Base-by-base conservation (phyloP, 2,329 filamentous ascomycete species). In the Aspergillus bombycis region DNA sequence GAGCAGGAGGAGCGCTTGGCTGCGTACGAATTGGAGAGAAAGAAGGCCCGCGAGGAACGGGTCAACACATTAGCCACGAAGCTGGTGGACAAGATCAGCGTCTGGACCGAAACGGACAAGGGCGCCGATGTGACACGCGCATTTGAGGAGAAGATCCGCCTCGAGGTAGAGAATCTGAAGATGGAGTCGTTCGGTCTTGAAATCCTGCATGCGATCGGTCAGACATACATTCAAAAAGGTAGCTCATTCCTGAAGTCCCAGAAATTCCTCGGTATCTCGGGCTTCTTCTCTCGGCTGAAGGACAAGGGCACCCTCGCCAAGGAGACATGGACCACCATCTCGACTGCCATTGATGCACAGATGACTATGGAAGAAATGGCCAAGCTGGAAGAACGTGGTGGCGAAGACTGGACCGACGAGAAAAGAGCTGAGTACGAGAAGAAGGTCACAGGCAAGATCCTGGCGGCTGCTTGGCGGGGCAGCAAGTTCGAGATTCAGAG, bases 331-430 rank as follows among this genome's bases (percentile, higher is more conserved):
- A 94, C 92, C 75, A 99, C 95, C 34, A 97, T 99, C 75, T 93
- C 89, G 67, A 96, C 92, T 58, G 95, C 95, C 45, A 96, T 99
- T 68, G 94, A 97, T 75, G 95, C 95, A 30, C 95, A 99, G 82
- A 91, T 97, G 83, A 97, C 94, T 64, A 97, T 99, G 88, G 94
- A 99, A 82, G 94, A 97, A 79, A 98, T 99, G 95, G 94, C 93
- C 60, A 93, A 94, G 78, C 85, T 94, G 80, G 95, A 99, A 82
- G 92, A 97, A 83, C 89, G 90, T 74, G 95, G 94, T 59, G 95
- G 95, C 57, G 95, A 97, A 61, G 93, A 97, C 65, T 99, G 95
- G 95, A 98, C 95, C 0, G 95, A 99, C 67, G 95, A 98, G 88
- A 94, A 91, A 84, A 93, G 94, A 81, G 89, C 90, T 48, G 95